phyloP scores from a whole-genome alignment of 768 basidiomycete genomes.

The Collybiopsis luxurians region DNA sequence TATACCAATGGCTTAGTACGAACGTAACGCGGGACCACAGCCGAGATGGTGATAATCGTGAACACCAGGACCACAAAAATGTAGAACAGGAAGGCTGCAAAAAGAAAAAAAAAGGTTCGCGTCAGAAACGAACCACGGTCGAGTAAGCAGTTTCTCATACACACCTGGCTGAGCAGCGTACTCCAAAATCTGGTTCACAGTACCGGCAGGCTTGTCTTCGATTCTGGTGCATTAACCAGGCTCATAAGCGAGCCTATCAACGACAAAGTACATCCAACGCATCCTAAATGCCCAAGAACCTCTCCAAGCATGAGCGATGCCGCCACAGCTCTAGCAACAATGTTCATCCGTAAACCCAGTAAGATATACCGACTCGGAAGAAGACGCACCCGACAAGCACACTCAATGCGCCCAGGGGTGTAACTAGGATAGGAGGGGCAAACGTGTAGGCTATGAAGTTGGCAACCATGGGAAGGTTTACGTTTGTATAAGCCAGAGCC shows the following conservation, averaged over 20 bases:
- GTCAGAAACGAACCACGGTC: background rate
- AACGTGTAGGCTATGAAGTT: constrained; percentile 98
- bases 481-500: background rate
- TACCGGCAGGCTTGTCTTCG: constrained; percentile 89
- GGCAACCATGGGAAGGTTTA: constrained; percentile 44
- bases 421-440: constrained; percentile 95
- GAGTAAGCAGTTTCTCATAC: constrained; percentile 14
- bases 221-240: constrained; percentile 93
- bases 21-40: constrained; percentile 80
- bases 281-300: constrained; percentile 89
- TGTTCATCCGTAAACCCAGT: background rate
- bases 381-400: constrained; percentile 86
- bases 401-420: constrained; percentile 93
- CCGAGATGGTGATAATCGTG: constrained; percentile 82
- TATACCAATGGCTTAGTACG: constrained; percentile 87
- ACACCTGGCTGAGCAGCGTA: constrained; percentile 91
- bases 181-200: constrained; percentile 89
- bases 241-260: constrained; percentile 90
- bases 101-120: too few relatives aligned
- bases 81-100: constrained; percentile 80
- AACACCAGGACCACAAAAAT: constrained; percentile 84
- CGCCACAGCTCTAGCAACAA: constrained; percentile 69
- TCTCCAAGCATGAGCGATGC: constrained; percentile 93
- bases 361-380: background rate
- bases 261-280: constrained; percentile 81